Evolutionary conservation across 495 filamentous ascomycete species (phyloP).

Genomic region (Cercophora scortea): DNA sequence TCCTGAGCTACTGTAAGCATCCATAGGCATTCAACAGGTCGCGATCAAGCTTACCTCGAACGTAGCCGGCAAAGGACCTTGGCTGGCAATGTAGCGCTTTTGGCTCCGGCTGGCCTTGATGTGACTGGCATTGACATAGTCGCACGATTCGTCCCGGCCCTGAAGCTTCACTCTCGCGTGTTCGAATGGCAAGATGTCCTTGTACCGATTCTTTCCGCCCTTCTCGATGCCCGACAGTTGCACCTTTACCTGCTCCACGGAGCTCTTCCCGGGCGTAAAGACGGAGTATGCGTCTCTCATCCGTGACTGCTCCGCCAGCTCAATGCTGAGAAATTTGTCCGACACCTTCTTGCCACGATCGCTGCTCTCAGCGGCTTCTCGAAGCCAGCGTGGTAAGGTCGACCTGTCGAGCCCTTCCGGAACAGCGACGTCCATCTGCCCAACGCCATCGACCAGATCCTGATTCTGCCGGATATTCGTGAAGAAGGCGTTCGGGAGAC

Average conservation of each 20-base stretch:
- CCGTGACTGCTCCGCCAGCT: conserved; percentile 75
- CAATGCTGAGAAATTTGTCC: conserved; percentile 74
- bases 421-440: conserved; percentile 71
- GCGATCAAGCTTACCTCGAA: conserved; percentile 60
- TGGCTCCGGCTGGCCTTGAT: conserved; percentile 68
- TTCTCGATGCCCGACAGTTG: conserved; percentile 88
- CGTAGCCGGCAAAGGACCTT: conserved; percentile 87
- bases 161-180: conserved; percentile 80
- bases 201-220: conserved; percentile 91
- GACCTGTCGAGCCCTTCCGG: conserved; percentile 51
- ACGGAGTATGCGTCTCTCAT: conserved; percentile 85
- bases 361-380: conserved; percentile 50
- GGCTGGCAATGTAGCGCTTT: conserved; percentile 91
- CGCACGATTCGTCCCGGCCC: conserved; percentile 62
- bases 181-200: conserved; percentile 96
- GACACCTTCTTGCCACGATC: conserved; percentile 76
- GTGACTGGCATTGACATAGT: conserved; percentile 94
- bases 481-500: conserved; percentile 82
- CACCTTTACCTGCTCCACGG: conserved; percentile 13
- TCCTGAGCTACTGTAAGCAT: conserved; percentile 59
- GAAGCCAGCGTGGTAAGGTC: conserved; percentile 69
- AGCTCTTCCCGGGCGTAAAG: conserved; percentile 27
- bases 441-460: conserved; percentile 89
- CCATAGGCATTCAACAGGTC: not conserved
- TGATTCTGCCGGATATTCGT: conserved; percentile 94